Evolutionary conservation across 1,284 basidiomycete genomes (phyloP), one percentile per base, ranked within the genome.

Genomic region (Microstroma glucosiphilum): DNA sequence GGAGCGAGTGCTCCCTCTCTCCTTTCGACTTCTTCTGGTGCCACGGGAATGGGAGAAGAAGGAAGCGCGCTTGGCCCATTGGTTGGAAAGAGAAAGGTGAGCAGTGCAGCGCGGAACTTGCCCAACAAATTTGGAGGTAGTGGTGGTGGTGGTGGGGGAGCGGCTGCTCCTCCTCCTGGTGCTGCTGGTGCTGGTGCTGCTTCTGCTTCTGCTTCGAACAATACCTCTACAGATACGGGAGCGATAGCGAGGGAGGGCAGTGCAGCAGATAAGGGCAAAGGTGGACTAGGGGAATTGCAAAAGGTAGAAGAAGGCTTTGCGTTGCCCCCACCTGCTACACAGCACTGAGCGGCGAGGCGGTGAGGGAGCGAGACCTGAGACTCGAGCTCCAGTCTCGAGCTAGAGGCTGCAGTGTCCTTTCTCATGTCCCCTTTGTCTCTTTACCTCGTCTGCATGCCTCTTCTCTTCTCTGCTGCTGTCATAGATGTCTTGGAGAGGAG

Each of bases 281-380:
- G 26, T 54, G 51, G 51, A 25, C 43, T n/a, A 12, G 43, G 43
- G 12, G 17, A 54, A 2, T 6, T 19, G 51, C 21, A 54, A 8
- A 67, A 68, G 12, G 51, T 54, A 2, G 51, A 54, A 7, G 51
- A 54, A 21, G 25, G 51, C 6, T 54, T 54, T 26, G 25, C 21
- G 21, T 23, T 54, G 6, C 51, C 51, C 3, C 51, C 51, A 6
- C 51, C 51, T 21, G 51, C 51, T 48, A n/a, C 17, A 12, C 17
- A 23, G 46, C 46, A 23, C 23, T 48, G 46, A 48, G 17, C 46
- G 46, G n/a, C n/a, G n/a, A n/a, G n/a, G n/a, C n/a, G n/a, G n/a
- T n/a, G n/a, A n/a, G n/a, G n/a, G n/a, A n/a, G n/a, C n/a, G n/a
- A n/a, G n/a, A n/a, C n/a, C n/a, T n/a, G n/a, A n/a, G n/a, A n/a